Evolutionary conservation across 164 flowering plant species (phyloP), one percentile per base, ranked within the genome.

Genomic region (Stephania cephalantha): DNA sequence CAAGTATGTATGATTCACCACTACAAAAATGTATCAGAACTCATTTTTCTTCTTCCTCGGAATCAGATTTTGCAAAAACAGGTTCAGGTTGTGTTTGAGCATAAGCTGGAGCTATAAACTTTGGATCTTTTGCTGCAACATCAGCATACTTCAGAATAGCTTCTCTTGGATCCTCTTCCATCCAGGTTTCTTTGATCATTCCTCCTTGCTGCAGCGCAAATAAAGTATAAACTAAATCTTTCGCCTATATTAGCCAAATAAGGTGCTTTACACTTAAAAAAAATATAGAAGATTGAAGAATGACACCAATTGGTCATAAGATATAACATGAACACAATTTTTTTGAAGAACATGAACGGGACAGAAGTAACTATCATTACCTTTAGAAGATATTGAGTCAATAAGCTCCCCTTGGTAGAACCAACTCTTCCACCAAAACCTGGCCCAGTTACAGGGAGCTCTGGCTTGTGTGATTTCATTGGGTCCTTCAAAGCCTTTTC

Each of bases 91-190:
- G 99, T 50, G 99, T 93, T 73, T 85, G 78, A 2, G 97, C 89
- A 85, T 96, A 96, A 53, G 99, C 99, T 45, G 99, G 99, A 68
- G 99, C 97, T 63, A 94, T 94, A 80, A 61, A 96, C 82, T 94
- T 94, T 0, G 99, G 99, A n/a, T 94, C 97, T 73, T 96, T 93
- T 25, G 85, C 91, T 58, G 98, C 98, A 73, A 77, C 97, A 78
- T 96, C 99, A 42, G 99, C 99, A 85, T 87, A 89, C 81, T 94
- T 94, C 35, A 94, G 84, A 46, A 96, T 96, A 73, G 98, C 99
- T 82, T 96, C 99, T 84, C 99, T 88, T 30, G 98, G 99, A 82
- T 96, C 99, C 87, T 96, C 99, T 3, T 96, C 98, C 99, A 94
- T 94, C 99, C 99, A 94, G 63, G 97, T 92, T 85, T 96, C 99